phyloP scores from a whole-genome alignment of 805 yeast genomes.

The Yarrowia osloensis region DNA sequence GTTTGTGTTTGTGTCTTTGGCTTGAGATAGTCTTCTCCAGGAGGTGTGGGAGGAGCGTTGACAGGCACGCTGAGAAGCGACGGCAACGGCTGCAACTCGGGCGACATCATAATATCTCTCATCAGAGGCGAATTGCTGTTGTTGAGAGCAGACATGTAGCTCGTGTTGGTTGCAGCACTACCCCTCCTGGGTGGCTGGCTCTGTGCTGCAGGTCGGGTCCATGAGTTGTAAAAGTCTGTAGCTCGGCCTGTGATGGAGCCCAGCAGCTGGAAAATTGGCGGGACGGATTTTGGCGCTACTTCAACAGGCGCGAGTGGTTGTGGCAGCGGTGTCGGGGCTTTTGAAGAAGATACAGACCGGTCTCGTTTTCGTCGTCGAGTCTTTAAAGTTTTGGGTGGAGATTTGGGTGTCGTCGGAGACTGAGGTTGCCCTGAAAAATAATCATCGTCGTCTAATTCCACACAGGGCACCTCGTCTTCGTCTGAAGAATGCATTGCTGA shows the following conservation, averaged over 20 bases:
- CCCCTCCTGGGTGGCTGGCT: constrained; percentile 8
- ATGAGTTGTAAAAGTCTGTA: background rate
- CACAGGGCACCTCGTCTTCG: constrained; percentile 6
- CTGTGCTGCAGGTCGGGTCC: background rate
- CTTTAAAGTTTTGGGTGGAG: constrained; percentile 22
- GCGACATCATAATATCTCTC: background rate
- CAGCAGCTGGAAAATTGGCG: constrained; percentile 13
- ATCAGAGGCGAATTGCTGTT: background rate
- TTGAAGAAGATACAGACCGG: background rate
- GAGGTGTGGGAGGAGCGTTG: constrained; percentile 22
- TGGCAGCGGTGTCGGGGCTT: background rate
- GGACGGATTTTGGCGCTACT: background rate
- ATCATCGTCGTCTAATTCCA: constrained; percentile 11
- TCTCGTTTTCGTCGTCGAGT: constrained; percentile 17
- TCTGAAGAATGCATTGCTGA: background rate
- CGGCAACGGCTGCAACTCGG: background rate
- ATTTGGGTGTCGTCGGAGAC: background rate
- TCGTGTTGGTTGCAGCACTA: background rate
- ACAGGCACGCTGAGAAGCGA: constrained; percentile 5
- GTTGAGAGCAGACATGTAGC: background rate
- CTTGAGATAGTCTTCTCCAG: background rate
- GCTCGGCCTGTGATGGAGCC: constrained; percentile 22
- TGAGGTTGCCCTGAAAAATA: constrained; percentile 12
- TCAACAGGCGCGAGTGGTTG: background rate
- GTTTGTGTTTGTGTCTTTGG: background rate